phyloP scores from a whole-genome alignment of 1,139 yeast genomes.

The Suhomyces terraborum region DNA sequence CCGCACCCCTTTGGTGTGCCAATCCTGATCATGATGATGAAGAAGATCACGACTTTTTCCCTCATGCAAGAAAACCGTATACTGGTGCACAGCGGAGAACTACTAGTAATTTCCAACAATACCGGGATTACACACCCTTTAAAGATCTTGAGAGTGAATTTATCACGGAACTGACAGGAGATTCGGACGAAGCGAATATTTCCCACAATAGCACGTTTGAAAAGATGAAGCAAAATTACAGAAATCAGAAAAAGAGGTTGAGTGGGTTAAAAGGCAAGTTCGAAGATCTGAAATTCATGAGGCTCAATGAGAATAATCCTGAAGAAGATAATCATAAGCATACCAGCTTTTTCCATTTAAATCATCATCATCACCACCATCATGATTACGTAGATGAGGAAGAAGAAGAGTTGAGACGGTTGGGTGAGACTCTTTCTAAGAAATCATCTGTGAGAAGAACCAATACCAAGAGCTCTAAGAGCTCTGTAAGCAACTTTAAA shows the following conservation, averaged over 20 bases:
- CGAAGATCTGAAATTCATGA: background rate
- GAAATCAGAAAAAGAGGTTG: constrained; percentile 8
- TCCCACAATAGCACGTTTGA: constrained; percentile 1
- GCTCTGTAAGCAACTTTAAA: background rate
- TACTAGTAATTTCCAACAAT: constrained; percentile 1
- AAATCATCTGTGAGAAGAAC: constrained; percentile 17
- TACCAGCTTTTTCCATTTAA: constrained; percentile 13
- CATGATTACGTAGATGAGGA: constrained; percentile 11
- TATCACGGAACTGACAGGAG: constrained; percentile 1
- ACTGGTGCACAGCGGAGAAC: constrained; percentile 6
- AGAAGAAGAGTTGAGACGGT: constrained; percentile 33
- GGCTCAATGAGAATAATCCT: background rate
- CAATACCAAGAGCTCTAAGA: constrained; percentile 9
- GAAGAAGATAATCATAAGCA: constrained; percentile 6
- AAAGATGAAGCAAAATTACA: constrained; percentile 8
- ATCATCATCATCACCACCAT: constrained; percentile 5
- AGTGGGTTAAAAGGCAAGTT: constrained; percentile 7
- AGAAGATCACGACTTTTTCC: constrained; percentile 22
- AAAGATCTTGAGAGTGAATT: constrained; percentile 8
- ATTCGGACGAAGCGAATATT: background rate
- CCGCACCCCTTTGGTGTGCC: constrained; percentile 48
- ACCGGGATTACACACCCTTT: constrained; percentile 10
- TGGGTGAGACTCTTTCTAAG: constrained; percentile 33
- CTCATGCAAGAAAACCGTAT: constrained; percentile 5
- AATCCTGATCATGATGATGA: constrained; percentile 34